These are phyloP conservation scores for Coelastrella sp. DNA, from an alignment of 139 green algal species.

Conservation along the genomic window DNA sequence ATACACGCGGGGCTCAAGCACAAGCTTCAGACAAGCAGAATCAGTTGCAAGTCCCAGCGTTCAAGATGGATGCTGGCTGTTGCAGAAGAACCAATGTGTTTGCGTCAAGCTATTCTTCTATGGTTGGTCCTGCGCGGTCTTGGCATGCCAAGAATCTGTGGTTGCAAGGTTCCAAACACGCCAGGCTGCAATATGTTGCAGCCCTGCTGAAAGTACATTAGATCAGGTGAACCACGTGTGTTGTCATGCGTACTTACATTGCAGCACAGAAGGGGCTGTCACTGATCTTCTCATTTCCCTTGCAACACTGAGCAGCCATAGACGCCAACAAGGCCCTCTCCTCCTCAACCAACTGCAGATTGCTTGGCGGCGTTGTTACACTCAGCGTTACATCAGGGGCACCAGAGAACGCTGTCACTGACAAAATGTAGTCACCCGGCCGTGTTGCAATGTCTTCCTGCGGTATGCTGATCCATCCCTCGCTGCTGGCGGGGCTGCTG, in stretches of 20 bases:
- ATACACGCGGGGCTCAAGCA: too few species aligned
- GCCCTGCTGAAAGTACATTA: too few species aligned
- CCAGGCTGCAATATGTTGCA: too few species aligned
- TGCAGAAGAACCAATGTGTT: neutral
- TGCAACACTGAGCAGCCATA: slow-evolving; percentile 14
- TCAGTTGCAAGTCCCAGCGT: too few species aligned
- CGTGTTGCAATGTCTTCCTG: neutral
- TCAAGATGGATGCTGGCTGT: neutral
- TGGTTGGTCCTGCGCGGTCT: too few species aligned
- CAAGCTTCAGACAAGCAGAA: too few species aligned
- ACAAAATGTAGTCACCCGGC: neutral
- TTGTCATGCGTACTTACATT: neutral
- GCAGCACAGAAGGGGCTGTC: slow-evolving; percentile 33
- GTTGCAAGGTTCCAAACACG: too few species aligned
- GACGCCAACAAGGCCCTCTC: neutral
- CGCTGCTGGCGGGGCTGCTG: slow-evolving; percentile 13
- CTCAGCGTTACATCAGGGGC: neutral
- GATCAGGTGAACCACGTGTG: too few species aligned
- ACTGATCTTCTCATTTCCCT: neutral
- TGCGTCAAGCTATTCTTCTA: too few species aligned
- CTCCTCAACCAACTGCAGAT: neutral
- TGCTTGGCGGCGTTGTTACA: neutral
- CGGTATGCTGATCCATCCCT: slow-evolving; percentile 19
- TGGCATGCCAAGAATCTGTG: too few species aligned
- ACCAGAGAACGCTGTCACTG: neutral